A percentile compares a stretch with the other conserved stretches of the same genome.
Evolutionary conservation across 2,329 filamentous ascomycete species (phyloP).

Genomic region (Calonectria ilicicola): DNA sequence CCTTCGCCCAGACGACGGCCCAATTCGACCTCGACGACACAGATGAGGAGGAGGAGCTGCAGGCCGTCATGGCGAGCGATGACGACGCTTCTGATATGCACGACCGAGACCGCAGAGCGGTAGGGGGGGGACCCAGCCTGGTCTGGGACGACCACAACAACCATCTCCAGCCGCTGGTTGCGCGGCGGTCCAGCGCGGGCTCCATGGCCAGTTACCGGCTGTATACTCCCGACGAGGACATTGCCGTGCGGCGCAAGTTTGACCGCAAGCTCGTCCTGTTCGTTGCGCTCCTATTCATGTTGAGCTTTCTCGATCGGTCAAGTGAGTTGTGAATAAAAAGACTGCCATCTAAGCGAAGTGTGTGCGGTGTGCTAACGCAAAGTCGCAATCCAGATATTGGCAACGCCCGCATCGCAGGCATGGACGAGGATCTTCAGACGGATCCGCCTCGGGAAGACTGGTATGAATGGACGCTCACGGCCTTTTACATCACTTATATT

Average conservation of each 20-base stretch:
- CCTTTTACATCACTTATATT: constrained; percentile 74
- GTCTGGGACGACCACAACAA: constrained; percentile 34
- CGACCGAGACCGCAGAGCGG: constrained; percentile 29
- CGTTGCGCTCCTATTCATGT: constrained; percentile 83
- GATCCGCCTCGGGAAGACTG: constrained; percentile 56
- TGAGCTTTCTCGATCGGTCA: constrained; percentile 87
- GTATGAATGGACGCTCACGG: constrained; percentile 71
- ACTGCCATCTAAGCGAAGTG: not conserved
- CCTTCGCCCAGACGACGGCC: constrained; percentile 55
- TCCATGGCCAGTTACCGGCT: constrained; percentile 53
- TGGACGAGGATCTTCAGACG: constrained; percentile 71
- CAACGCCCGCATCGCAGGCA: constrained; percentile 73
- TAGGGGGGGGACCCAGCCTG: constrained; percentile 17
- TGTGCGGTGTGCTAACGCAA: not conserved
- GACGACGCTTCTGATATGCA: constrained; percentile 50
- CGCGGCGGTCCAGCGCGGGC: constrained; percentile 41
- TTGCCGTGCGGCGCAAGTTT: constrained; percentile 77
- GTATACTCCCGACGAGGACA: constrained; percentile 77
- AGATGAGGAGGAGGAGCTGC: constrained; percentile 50
- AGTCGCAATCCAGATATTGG: constrained; percentile 63
- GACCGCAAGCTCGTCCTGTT: constrained; percentile 84
- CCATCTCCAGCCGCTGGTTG: constrained; percentile 34
- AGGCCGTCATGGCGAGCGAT: constrained; percentile 45
- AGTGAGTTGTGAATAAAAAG: too few relatives aligned
- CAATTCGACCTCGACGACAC: constrained; percentile 51